Base-by-base conservation (phyloP, 208 protist species). In the Wallacemonas sp. region DNA sequence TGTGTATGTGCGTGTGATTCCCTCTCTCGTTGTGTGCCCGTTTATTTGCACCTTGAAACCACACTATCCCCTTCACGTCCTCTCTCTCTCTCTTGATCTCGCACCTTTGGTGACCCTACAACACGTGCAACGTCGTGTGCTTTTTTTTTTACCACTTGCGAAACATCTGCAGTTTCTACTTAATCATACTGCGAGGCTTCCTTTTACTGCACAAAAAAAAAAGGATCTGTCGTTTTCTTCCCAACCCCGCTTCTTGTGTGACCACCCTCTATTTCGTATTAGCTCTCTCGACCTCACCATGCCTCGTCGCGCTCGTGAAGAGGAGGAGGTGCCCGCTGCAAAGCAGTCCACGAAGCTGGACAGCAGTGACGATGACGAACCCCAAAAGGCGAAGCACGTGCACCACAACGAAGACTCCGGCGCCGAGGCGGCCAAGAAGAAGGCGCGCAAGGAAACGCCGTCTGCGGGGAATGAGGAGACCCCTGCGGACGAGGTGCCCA, bases 401-500 rank as follows among this genome's bases (percentile, higher is more conserved):
- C 8, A 44, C 1, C 60, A 55, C 24, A 16, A 24, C 2, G 67
- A 77, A 48, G 47, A 24, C 6, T 54, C 32, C 36, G 24, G 19
- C 14, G 61, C 12, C 6, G 46, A 67, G 61, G 17, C 32, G 27
- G 34, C 36, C 30, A 54, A 54, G 19, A 54, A 65, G 21, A 79
- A 84, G 72, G 19, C 58, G 36, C 68, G 57, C 30, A 49, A 19
- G 23, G 68, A 68, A 36, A 61, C 41, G 43, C 29, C 32, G 14
- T 62, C 65, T 1, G 44, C 54, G 2, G n/a, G 27, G 33, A 39
- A 56, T 33, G 32, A 46, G 56, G 72, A 54, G 49, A 44, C 36
- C 6, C 36, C 58, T 9, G 38, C 46, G 14, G 75, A 85, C 34
- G 77, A 81, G 26, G 52, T 73, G 58, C 78, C 85, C 8, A 92